Percentiles rank a stretch among this genome's conserved stretches.
Evolutionary conservation across 1,284 basidiomycete genomes (phyloP).

Genomic region (Ceratobasidium sp.): DNA sequence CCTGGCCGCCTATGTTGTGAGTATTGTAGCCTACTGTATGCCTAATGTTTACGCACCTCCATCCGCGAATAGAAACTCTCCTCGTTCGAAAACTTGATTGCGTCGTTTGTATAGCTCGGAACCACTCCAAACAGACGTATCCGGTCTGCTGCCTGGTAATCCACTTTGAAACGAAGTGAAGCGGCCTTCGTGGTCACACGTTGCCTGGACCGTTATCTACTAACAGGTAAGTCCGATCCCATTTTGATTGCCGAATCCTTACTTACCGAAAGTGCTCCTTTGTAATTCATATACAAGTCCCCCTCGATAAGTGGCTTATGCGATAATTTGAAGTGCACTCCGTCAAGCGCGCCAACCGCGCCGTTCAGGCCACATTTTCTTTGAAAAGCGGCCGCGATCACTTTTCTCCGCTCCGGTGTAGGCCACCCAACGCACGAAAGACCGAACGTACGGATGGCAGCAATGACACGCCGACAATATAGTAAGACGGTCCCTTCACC

Average conservation of each 20-base stretch:
- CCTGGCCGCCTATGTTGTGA: not conserved
- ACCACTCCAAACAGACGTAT: not conserved
- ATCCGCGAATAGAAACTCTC: constrained; percentile 29
- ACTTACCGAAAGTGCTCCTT: constrained; percentile 17
- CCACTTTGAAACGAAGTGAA: constrained; percentile 27
- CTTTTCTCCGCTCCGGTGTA: not conserved
- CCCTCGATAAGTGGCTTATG: not conserved
- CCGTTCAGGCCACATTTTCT: constrained; percentile 17
- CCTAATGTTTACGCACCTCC: constrained; percentile 19
- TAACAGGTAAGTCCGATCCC: not conserved
- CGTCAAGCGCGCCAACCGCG: constrained; percentile 7
- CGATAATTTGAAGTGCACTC: not conserved
- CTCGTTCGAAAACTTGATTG: not conserved
- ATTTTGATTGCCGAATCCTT: too few relatives aligned
- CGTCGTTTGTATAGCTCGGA: not conserved
- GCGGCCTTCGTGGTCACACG: constrained; percentile 22
- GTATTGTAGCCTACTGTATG: not conserved
- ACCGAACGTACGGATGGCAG: constrained; percentile 4
- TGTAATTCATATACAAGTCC: not conserved
- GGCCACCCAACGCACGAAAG: constrained; percentile 9
- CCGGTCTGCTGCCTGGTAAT: not conserved
- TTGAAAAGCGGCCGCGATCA: not conserved
- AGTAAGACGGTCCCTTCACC: constrained; percentile 12
- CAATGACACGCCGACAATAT: constrained; percentile 18
- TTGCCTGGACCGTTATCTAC: constrained; percentile 20